Percentiles rank a stretch among this genome's conserved stretches.
Conservation (phyloP, 306 rosid genomes). For the Glycine tomentella region DNA sequence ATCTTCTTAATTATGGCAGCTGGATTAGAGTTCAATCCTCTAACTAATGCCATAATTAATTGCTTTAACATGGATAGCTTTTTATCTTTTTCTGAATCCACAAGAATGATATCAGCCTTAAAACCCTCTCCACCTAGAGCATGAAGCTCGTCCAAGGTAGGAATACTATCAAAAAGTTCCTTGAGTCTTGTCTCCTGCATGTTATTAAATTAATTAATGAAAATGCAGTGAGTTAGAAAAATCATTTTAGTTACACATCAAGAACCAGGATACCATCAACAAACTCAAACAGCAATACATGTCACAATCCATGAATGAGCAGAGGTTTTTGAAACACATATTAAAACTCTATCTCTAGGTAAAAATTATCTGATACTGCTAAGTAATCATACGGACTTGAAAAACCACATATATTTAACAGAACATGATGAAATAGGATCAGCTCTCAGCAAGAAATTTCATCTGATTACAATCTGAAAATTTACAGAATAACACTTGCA, state of each 20-base stretch:
- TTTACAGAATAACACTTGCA: neutral
- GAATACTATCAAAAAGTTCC: constrained; percentile 84
- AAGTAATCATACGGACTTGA: constrained; percentile 30
- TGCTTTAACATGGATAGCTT: constrained; percentile 94
- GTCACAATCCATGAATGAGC: constrained; percentile 38
- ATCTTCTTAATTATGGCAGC: constrained; percentile 93
- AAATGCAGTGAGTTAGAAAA: constrained; percentile 27
- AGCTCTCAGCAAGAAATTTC: constrained; percentile 27
- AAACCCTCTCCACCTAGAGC: constrained; percentile 81
- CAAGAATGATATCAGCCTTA: constrained; percentile 86
- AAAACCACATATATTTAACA: constrained; percentile 24
- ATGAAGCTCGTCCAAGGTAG: constrained; percentile 88
- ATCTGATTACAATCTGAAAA: constrained; percentile 31
- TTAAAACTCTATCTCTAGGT: constrained; percentile 14
- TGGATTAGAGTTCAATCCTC: constrained; percentile 90
- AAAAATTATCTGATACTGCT: constrained; percentile 30
- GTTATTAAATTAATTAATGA: constrained; percentile 38
- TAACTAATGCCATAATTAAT: constrained; percentile 78
- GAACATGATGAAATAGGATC: constrained; percentile 26
- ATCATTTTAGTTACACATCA: constrained; percentile 22
- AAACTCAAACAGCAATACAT: constrained; percentile 36
- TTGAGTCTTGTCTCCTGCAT: constrained; percentile 87
- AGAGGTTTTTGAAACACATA: constrained; percentile 22
- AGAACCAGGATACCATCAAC: constrained; percentile 28
- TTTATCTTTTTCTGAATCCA: constrained; percentile 88